phyloP scores from a whole-genome alignment of 495 filamentous ascomycete genomes.

The Acidomyces sp. region DNA sequence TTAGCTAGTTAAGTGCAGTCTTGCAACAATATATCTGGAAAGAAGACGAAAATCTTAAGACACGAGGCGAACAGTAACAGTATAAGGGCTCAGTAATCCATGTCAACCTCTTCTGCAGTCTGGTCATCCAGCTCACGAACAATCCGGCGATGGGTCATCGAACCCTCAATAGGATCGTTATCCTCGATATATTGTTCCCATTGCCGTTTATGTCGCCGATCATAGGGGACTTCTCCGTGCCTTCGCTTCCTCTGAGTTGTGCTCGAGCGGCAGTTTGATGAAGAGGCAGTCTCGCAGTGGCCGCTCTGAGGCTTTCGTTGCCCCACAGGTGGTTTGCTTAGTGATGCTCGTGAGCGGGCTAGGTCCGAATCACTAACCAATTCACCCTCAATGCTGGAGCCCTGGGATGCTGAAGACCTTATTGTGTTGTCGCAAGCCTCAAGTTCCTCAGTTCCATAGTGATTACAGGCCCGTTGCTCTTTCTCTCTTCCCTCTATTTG shows the following conservation, averaged over 20 bases:
- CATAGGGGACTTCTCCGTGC: conserved; percentile 23
- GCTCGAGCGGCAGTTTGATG: too few relatives aligned
- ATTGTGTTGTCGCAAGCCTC: conserved; percentile 1
- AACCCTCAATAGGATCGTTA: conserved; percentile 34
- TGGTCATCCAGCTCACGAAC: conserved; percentile 25
- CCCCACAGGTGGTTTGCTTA: not conserved
- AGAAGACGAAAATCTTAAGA: too few relatives aligned
- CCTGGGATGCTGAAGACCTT: conserved; percentile 4
- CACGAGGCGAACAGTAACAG: too few relatives aligned
- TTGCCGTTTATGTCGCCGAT: conserved; percentile 35
- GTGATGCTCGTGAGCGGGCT: not conserved
- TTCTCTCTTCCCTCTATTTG: too few relatives aligned
- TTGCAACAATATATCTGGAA: too few relatives aligned
- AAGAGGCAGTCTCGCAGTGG: conserved; percentile 6
- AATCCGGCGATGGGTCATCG: conserved; percentile 24
- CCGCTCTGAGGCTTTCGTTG: conserved; percentile 6
- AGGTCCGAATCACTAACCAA: conserved; percentile 2
- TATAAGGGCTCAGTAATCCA: conserved; percentile 33
- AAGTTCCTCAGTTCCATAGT: conserved; percentile 10
- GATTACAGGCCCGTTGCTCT: too few relatives aligned
- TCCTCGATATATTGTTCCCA: conserved; percentile 43
- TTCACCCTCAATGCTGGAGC: conserved; percentile 14
- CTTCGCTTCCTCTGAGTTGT: conserved; percentile 24
- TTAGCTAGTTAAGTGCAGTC: too few relatives aligned
- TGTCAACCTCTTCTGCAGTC: conserved; percentile 17